These are phyloP conservation scores for Arachnopeziza araneosa DNA, from an alignment of 2,329 filamentous ascomycete species.

Conservation along the genomic window DNA sequence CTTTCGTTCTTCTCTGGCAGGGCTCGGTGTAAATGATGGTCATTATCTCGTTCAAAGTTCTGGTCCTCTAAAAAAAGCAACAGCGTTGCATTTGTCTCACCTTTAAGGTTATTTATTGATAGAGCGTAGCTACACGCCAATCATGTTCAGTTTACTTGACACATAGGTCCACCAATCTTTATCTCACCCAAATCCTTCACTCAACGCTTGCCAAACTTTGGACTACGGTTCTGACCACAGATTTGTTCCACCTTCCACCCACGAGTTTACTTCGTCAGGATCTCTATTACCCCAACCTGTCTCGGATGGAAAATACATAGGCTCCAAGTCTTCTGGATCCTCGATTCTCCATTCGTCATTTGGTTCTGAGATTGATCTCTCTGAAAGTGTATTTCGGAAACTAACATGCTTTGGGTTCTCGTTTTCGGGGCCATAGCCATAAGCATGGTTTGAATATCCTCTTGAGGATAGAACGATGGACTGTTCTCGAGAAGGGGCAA, in stretches of 20 bases:
- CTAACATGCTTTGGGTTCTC: not conserved
- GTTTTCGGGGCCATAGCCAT: not conserved
- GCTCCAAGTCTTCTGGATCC: not conserved
- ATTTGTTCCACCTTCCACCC: not conserved
- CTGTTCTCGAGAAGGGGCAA: not conserved
- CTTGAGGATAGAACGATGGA: not conserved
- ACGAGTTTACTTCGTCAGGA: not conserved
- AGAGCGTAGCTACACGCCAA: too few relatives aligned
- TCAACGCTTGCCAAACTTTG: not conserved
- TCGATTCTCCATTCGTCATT: not conserved
- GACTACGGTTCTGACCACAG: not conserved
- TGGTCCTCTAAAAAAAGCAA: too few relatives aligned
- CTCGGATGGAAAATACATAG: not conserved
- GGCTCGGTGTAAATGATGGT: too few relatives aligned
- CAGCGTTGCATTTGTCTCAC: too few relatives aligned
- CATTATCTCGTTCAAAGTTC: too few relatives aligned
- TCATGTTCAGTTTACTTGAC: too few relatives aligned
- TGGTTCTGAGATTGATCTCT: not conserved
- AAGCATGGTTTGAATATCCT: not conserved
- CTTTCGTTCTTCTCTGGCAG: too few relatives aligned
- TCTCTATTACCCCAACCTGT: not conserved
- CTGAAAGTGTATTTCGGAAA: not conserved
- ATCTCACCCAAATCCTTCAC: not conserved
- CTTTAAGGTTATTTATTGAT: too few relatives aligned
- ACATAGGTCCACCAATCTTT: not conserved